Evolutionary conservation across 2,329 filamentous ascomycete species (phyloP).

Genomic region (Cladosporium sp.): DNA sequence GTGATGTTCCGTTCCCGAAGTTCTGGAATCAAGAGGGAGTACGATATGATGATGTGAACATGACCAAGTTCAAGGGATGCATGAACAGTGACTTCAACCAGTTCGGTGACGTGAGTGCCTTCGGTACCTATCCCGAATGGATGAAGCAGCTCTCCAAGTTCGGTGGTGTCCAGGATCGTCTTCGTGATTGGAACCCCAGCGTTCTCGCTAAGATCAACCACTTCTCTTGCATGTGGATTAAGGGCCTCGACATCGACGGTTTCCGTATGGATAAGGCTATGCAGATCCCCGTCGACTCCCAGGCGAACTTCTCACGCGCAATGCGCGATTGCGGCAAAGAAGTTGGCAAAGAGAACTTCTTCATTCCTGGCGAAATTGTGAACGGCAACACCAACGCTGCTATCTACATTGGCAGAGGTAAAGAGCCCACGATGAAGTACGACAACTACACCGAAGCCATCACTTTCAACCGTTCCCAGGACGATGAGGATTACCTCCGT

Average conservation of each 20-base stretch:
- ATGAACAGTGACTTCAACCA: conserved; percentile 66
- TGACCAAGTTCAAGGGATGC: conserved; percentile 55
- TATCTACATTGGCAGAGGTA: conserved; percentile 64
- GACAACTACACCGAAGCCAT: conserved; percentile 53
- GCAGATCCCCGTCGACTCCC: conserved; percentile 63
- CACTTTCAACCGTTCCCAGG: conserved; percentile 45
- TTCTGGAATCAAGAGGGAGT: conserved; percentile 64
- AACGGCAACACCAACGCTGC: conserved; percentile 63
- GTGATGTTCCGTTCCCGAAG: conserved; percentile 59
- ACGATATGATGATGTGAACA: conserved; percentile 52
- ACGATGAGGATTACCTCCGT: conserved; percentile 53
- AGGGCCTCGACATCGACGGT: conserved; percentile 66
- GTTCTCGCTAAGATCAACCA: conserved; percentile 60
- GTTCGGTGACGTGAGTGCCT: conserved; percentile 65
- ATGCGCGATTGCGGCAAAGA: conserved; percentile 59
- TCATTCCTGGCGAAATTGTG: conserved; percentile 65
- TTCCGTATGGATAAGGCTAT: conserved; percentile 69
- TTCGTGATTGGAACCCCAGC: conserved; percentile 64
- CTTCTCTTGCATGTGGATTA: conserved; percentile 65
- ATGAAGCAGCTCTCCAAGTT: conserved; percentile 67
- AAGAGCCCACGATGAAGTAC: conserved; percentile 57
- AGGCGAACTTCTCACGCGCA: conserved; percentile 59
- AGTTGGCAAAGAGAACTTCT: conserved; percentile 65
- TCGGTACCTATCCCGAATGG: conserved; percentile 65
- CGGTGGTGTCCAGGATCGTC: conserved; percentile 66